Conservation (phyloP, 1,139 yeast genomes). For the Kazachstania sp. region DNA sequence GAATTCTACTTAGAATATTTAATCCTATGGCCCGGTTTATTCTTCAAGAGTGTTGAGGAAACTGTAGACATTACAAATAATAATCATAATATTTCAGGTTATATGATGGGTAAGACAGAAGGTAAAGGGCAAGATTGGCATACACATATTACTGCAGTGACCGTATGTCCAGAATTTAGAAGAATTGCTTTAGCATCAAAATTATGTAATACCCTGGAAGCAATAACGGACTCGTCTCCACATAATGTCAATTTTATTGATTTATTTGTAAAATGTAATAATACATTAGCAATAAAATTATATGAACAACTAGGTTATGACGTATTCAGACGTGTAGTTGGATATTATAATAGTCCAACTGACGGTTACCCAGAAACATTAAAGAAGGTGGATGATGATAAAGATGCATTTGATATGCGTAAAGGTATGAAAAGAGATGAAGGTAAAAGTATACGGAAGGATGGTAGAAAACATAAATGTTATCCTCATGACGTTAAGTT, state of each 20-base stretch:
- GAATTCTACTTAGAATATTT: constrained; percentile 80
- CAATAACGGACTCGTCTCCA: constrained; percentile 61
- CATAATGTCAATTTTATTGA: constrained; percentile 78
- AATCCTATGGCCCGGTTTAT: constrained; percentile 78
- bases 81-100: constrained; percentile 44
- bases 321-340: constrained; percentile 80
- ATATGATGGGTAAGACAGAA: constrained; percentile 96
- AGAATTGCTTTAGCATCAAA: constrained; percentile 74
- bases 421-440: constrained; percentile 39
- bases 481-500: constrained; percentile 49
- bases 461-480: constrained; percentile 52
- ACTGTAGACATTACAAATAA: constrained; percentile 20
- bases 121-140: constrained; percentile 86
- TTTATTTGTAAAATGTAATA: constrained; percentile 81
- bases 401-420: constrained; percentile 88
- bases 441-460: constrained; percentile 41
- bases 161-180: constrained; percentile 74
- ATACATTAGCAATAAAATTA: constrained; percentile 65
- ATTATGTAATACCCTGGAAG: constrained; percentile 65
- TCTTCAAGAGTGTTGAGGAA: constrained; percentile 60
- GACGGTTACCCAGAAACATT: constrained; percentile 36
- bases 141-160: constrained; percentile 93
- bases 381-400: constrained; percentile 46
- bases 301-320: constrained; percentile 82
- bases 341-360: constrained; percentile 53